Conservation (phyloP, 495 filamentous ascomycete genomes). For the Chaetomidium leptoderma region DNA sequence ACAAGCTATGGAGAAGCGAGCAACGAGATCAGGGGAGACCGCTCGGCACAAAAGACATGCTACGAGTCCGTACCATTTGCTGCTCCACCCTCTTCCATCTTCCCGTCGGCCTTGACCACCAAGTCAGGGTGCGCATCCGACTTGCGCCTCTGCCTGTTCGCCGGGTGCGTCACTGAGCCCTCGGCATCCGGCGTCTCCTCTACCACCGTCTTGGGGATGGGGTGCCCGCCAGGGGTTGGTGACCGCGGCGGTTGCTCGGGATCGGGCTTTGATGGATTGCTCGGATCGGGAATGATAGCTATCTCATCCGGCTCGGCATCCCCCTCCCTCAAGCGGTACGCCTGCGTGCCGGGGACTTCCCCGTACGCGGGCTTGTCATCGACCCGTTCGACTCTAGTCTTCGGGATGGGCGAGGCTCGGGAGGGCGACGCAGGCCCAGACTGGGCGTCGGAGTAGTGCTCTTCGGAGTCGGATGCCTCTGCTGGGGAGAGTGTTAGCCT, state of each 20-base stretch:
- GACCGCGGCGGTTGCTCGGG: slow-evolving; percentile 24
- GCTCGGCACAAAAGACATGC: slow-evolving; percentile 23
- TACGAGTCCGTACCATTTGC: slow-evolving; percentile 39
- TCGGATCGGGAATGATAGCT: slow-evolving; percentile 47
- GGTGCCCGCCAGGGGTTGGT: slow-evolving; percentile 39
- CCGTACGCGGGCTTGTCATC: slow-evolving; percentile 64
- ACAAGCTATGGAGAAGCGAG: slow-evolving; percentile 25
- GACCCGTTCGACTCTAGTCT: slow-evolving; percentile 77
- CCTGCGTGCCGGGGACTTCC: slow-evolving; percentile 80
- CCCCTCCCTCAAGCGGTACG: slow-evolving; percentile 66
- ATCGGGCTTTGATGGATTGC: slow-evolving; percentile 21
- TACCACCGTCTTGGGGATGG: slow-evolving; percentile 48
- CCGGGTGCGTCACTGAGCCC: slow-evolving; percentile 38
- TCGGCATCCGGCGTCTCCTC: slow-evolving; percentile 45
- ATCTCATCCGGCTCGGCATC: slow-evolving; percentile 81
- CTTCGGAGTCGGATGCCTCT: slow-evolving; percentile 70
- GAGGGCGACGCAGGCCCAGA: slow-evolving; percentile 57
- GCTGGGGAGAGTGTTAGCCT: slow-evolving; percentile 16
- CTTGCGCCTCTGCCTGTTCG: slow-evolving; percentile 37
- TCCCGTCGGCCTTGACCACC: slow-evolving; percentile 43
- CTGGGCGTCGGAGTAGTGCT: slow-evolving; percentile 88
- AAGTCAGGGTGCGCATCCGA: slow-evolving; percentile 47
- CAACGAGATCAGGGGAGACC: slow-evolving; percentile 13
- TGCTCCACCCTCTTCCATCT: slow-evolving; percentile 26
- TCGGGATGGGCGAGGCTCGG: slow-evolving; percentile 65